Conservation (phyloP, 2,329 filamentous ascomycete species). For the Salinomyces thailandicus region DNA sequence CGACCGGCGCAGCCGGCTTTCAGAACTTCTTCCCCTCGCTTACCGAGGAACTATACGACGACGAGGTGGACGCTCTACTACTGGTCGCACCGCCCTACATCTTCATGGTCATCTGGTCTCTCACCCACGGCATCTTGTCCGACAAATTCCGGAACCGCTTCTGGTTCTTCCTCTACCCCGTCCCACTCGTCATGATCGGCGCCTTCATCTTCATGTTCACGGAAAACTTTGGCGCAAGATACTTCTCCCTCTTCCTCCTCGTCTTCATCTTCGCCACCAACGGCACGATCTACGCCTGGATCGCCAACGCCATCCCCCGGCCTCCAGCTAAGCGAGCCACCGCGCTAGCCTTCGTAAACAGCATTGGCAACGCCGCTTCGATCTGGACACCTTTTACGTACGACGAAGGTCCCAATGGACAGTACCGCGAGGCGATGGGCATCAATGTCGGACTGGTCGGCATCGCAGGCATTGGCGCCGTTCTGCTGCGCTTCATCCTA, state of each 20-base stretch:
- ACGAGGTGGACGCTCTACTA: slow-evolving; percentile 38
- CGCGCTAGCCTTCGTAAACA: slow-evolving; percentile 66
- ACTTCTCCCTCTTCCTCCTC: slow-evolving; percentile 46
- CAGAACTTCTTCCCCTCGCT: slow-evolving; percentile 49
- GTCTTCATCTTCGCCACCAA: slow-evolving; percentile 47
- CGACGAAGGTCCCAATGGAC: slow-evolving; percentile 12
- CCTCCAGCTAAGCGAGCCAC: slow-evolving; percentile 66
- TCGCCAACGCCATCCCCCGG: slow-evolving; percentile 62
- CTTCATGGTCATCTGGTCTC: slow-evolving; percentile 42
- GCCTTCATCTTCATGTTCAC: slow-evolving; percentile 47
- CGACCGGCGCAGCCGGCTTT: slow-evolving; percentile 42
- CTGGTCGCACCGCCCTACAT: slow-evolving; percentile 45
- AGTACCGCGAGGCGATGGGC: slow-evolving; percentile 26
- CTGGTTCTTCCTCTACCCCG: slow-evolving; percentile 45
- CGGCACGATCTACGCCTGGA: slow-evolving; percentile 59
- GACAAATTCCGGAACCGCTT: slow-evolving; percentile 38
- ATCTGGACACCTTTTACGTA: slow-evolving; percentile 47
- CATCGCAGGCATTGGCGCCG: slow-evolving; percentile 18
- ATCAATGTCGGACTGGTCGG: slow-evolving; percentile 24
- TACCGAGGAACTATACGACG: slow-evolving; percentile 33
- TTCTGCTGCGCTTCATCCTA: slow-evolving; percentile 21
- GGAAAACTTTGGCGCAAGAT: slow-evolving; percentile 41
- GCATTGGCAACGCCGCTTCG: slow-evolving; percentile 55
- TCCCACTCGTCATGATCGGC: slow-evolving; percentile 41
- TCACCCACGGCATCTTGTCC: slow-evolving; percentile 35